Base-by-base conservation (phyloP, 163 green algal genomes). In the Chloromonas sp. region DNA sequence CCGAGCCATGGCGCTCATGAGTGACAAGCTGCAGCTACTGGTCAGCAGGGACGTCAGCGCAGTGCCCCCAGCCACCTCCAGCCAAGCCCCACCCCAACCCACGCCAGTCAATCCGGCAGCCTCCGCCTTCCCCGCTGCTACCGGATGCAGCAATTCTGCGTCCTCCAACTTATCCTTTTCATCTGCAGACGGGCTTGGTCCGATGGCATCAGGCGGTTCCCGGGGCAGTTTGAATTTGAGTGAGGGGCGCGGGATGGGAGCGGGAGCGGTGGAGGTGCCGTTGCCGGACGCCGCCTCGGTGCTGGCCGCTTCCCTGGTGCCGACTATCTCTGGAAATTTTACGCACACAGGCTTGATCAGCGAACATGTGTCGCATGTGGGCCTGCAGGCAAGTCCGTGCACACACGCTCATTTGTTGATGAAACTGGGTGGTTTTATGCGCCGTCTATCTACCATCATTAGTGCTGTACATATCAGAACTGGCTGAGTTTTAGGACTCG, bases 1-100 rank as follows among this genome's bases (percentile, higher is more conserved):
- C 2, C 77, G 77, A 3, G 3, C 13, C 77, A 81, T 81, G 77
- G 77, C 77, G 15, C 77, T 81, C 15, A n/a, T 81, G 77, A 81
- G 77, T 57, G 57, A 81, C 77, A 81, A 81, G 77, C 77, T 81
- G 77, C 77, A 81, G 77, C 77, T 81, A 36, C 60, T 81, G 77
- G 77, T 81, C 14, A 57, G 14, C 14, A 36, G 77, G 36, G 77
- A 81, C 77, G 77, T 74, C 66, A 74, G 5, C 66, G 5, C 66
- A 11, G 66, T 74, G 66, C 66, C 36, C 36, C 36, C 36, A 36
- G 36, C 36, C 36, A 74, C 5, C 66, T 11, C 66, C 5, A 15
- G 66, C 66, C 66, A 74, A 74, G 66, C 66, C 66, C 66, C 11
- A 74, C 5, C 66, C 5, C 66, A 5, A 74, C 11, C 5, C 5